Conservation (phyloP, 495 filamentous ascomycete genomes). For the Chaetomium cochliodes region DNA sequence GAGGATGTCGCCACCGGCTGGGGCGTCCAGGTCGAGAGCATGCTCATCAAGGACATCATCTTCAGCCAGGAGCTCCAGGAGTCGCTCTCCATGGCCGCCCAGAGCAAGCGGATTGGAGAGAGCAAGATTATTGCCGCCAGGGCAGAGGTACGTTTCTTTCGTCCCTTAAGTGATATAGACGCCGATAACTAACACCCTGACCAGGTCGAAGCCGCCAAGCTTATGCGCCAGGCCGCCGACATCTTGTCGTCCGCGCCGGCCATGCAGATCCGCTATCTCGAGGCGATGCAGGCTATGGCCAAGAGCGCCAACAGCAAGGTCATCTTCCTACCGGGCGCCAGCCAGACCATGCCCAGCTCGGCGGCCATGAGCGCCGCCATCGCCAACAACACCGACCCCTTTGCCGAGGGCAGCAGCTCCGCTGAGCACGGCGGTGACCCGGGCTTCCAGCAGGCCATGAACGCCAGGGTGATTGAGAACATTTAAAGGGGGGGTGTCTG, state of each 20-base stretch:
- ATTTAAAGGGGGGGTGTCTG: slow-evolving; percentile 55
- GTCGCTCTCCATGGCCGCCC: slow-evolving; percentile 99
- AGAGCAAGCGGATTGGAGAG: slow-evolving; percentile 97
- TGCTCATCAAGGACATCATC: slow-evolving; percentile 99
- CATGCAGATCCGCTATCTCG: slow-evolving; percentile 98
- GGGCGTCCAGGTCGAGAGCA: slow-evolving; percentile 95
- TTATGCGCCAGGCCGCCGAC: slow-evolving; percentile 98
- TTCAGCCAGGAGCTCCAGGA: slow-evolving; percentile 96
- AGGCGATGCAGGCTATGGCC: slow-evolving; percentile 99
- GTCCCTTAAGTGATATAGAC: not conserved
- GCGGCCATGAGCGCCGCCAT: slow-evolving; percentile 38
- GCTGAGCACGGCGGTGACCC: slow-evolving; percentile 37
- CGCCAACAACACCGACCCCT: slow-evolving; percentile 26
- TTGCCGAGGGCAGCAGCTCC: slow-evolving; percentile 24
- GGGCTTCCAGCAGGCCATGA: slow-evolving; percentile 79
- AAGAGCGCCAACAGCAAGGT: slow-evolving; percentile 95
- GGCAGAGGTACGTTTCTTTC: slow-evolving; percentile 57
- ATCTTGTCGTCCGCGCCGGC: slow-evolving; percentile 90
- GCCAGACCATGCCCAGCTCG: slow-evolving; percentile 61
- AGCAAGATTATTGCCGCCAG: slow-evolving; percentile 96
- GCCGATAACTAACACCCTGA: not conserved
- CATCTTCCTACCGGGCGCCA: slow-evolving; percentile 79
- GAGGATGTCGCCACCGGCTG: slow-evolving; percentile 91
- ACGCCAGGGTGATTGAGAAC: slow-evolving; percentile 80
- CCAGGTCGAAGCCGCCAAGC: slow-evolving; percentile 83